Conservation (phyloP, 169 alveolate species). For the Cryptosporidium xiaoi region DNA sequence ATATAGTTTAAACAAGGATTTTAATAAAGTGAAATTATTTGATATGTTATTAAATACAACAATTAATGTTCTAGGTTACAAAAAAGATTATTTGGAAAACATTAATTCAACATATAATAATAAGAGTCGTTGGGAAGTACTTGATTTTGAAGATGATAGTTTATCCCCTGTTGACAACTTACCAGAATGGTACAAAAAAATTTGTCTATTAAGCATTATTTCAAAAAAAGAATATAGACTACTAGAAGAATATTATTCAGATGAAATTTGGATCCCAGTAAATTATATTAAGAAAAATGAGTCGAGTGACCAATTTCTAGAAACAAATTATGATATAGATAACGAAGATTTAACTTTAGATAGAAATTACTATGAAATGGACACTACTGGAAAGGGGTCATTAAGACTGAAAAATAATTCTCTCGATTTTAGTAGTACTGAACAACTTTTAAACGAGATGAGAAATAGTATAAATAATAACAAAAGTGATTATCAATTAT, state of each 20-base stretch:
- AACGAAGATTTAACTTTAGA: neutral
- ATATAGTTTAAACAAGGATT: no score
- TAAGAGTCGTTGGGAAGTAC: no score
- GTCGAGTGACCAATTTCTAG: neutral
- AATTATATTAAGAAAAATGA: neutral
- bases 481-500: neutral
- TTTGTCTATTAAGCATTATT: conserved; percentile 1
- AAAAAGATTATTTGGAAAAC: no score
- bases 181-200: conserved; percentile 61
- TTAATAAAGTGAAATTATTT: no score
- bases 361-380: neutral
- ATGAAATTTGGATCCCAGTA: conserved; percentile 50
- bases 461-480: conserved; percentile 4
- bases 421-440: no score
- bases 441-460: neutral
- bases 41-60: no score
- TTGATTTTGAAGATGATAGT: no score
- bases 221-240: conserved; percentile 2
- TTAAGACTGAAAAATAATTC: neutral
- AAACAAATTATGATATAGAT: neutral
- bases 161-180: neutral
- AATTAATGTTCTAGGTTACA: no score
- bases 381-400: neutral
- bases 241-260: neutral
- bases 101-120: no score